These are phyloP conservation scores for Sporothrix curviconia DNA, from an alignment of 2,329 filamentous ascomycete genomes.

Conservation along the genomic window DNA sequence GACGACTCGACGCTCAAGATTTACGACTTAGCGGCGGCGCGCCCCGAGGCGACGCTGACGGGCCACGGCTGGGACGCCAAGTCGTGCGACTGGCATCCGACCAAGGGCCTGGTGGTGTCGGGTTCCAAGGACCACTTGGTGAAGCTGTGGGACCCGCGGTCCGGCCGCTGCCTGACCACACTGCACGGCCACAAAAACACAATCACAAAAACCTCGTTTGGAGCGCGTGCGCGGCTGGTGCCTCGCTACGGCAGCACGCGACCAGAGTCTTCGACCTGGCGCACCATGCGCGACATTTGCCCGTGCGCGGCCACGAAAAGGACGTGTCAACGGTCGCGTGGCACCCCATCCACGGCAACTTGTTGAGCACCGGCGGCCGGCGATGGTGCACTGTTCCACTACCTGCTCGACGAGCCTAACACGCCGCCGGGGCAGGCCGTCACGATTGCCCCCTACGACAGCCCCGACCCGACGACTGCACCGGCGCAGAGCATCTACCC, in stretches of 20 bases:
- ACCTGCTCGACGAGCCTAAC: slow-evolving; percentile 92
- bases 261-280: slow-evolving; percentile 93
- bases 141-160: slow-evolving; percentile 97
- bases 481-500: slow-evolving; percentile 88
- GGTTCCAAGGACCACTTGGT: slow-evolving; percentile 97
- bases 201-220: slow-evolving; percentile 87
- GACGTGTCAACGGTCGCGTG: slow-evolving; percentile 88
- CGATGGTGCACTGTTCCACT: slow-evolving; percentile 86
- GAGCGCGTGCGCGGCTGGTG: slow-evolving; percentile 76
- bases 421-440: slow-evolving; percentile 46
- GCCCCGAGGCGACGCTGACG: slow-evolving; percentile 73
- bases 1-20: slow-evolving; percentile 93
- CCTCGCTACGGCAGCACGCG: slow-evolving; percentile 85
- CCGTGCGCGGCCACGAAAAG: slow-evolving; percentile 91
- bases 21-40: slow-evolving; percentile 85
- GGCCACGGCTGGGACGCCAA: slow-evolving; percentile 99
- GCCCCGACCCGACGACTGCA: slow-evolving; percentile 68
- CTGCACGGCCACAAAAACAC: slow-evolving; percentile 97
- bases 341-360: slow-evolving; percentile 85
- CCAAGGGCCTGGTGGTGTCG: slow-evolving; percentile 87
- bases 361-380: slow-evolving; percentile 86
- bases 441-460: slow-evolving; percentile 81
- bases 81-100: slow-evolving; percentile 94
- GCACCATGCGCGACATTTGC: slow-evolving; percentile 97
- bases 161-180: slow-evolving; percentile 81